Conservation (phyloP, 2,329 filamentous ascomycete species). For the Clonostachys sp. region DNA sequence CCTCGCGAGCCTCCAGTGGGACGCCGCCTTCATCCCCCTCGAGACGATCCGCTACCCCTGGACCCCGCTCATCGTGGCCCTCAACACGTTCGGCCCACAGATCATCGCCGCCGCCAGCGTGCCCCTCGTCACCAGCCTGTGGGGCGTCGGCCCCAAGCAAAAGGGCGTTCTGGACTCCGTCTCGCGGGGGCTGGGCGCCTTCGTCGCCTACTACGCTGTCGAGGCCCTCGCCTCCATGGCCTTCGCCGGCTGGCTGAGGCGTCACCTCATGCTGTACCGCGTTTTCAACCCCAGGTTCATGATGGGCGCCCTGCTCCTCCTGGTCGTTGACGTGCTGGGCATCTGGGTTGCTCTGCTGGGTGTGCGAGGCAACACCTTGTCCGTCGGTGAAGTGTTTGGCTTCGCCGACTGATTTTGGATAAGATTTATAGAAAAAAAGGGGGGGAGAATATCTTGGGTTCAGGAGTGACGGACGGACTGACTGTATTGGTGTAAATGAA, state of each 20-base stretch:
- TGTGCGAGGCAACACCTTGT: slow-evolving; percentile 69
- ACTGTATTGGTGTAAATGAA: background rate
- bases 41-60: slow-evolving; percentile 82
- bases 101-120: slow-evolving; percentile 77
- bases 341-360: slow-evolving; percentile 70
- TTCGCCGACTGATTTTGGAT: slow-evolving; percentile 49
- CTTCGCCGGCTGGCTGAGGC: slow-evolving; percentile 81
- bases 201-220: slow-evolving; percentile 77
- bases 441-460: background rate
- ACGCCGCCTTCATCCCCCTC: slow-evolving; percentile 87
- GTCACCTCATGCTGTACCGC: slow-evolving; percentile 94
- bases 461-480: background rate
- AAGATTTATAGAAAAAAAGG: background rate
- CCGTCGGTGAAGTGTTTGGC: slow-evolving; percentile 85
- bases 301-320: slow-evolving; percentile 66
- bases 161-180: slow-evolving; percentile 65
- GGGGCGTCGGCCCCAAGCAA: slow-evolving; percentile 81
- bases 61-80: slow-evolving; percentile 72
- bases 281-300: slow-evolving; percentile 92
- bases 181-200: slow-evolving; percentile 66
- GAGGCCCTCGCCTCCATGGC: slow-evolving; percentile 82
- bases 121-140: slow-evolving; percentile 70
- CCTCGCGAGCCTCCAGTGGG: slow-evolving; percentile 89
- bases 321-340: slow-evolving; percentile 73
- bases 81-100: slow-evolving; percentile 88